These are phyloP conservation scores for Nannizzia gypsea DNA, from an alignment of 2,329 filamentous ascomycete genomes.

Conservation along the genomic window DNA sequence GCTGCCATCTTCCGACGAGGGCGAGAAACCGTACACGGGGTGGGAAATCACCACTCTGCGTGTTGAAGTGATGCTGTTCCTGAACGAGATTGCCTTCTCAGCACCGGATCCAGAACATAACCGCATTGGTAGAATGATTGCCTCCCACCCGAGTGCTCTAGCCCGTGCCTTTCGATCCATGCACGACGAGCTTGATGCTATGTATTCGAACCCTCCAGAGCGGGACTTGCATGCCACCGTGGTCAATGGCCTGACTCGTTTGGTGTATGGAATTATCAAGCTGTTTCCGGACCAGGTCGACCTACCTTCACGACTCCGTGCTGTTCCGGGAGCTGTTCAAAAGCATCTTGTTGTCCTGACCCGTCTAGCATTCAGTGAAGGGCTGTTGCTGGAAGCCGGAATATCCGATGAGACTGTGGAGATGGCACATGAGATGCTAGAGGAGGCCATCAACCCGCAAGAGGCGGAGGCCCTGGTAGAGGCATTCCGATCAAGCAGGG, in stretches of 20 bases:
- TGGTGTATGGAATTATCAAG: conserved; percentile 49
- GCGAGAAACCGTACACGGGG: conserved; percentile 27
- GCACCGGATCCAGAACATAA: conserved; percentile 38
- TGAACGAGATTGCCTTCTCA: conserved; percentile 33
- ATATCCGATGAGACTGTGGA: conserved; percentile 69
- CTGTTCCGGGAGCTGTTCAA: conserved; percentile 60
- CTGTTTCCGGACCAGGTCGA: conserved; percentile 53
- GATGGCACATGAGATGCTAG: conserved; percentile 68
- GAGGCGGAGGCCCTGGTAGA: conserved; percentile 52
- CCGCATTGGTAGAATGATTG: conserved; percentile 51
- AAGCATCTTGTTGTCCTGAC: conserved; percentile 73
- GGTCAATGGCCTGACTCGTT: conserved; percentile 49
- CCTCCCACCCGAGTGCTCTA: conserved; percentile 55
- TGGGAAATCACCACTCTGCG: conserved; percentile 33
- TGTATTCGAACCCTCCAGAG: conserved; percentile 44
- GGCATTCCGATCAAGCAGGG: conserved; percentile 32
- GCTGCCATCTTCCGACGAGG: conserved; percentile 36
- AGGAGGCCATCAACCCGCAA: conserved; percentile 69
- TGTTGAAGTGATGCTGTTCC: conserved; percentile 33
- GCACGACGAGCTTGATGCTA: conserved; percentile 55
- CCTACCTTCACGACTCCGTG: conserved; percentile 58
- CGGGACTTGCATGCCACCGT: conserved; percentile 38
- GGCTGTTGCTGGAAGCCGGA: conserved; percentile 61
- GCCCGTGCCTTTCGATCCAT: conserved; percentile 64
- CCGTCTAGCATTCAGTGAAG: conserved; percentile 73